These are phyloP conservation scores for Podaxis mareebaensis DNA, from an alignment of 768 basidiomycete species.

Conservation along the genomic window DNA sequence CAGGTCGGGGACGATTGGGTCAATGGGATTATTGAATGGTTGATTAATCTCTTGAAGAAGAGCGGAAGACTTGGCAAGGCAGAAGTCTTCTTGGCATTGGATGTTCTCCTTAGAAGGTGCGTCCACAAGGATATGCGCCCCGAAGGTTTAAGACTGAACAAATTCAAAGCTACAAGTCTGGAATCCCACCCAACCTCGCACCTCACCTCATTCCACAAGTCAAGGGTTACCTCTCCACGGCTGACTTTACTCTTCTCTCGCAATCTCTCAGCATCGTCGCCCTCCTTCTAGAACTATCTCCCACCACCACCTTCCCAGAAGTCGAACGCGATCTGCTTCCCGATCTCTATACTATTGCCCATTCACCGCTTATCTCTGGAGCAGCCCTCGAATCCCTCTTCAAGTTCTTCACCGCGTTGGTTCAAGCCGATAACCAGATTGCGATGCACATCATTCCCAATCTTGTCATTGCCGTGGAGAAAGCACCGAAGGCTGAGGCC, in stretches of 20 bases:
- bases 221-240: constrained; percentile 69
- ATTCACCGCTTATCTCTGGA: constrained; percentile 78
- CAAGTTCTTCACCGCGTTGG: constrained; percentile 79
- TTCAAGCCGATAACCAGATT: constrained; percentile 80
- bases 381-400: constrained; percentile 80
- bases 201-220: constrained; percentile 70
- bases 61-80: constrained; percentile 77
- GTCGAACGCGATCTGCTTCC: constrained; percentile 70
- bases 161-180: constrained; percentile 35
- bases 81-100: constrained; percentile 78
- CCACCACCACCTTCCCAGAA: constrained; percentile 68
- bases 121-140: constrained; percentile 9
- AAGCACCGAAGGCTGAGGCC: constrained; percentile 57
- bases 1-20: constrained; percentile 78
- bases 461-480: constrained; percentile 66
- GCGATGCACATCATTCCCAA: constrained; percentile 81
- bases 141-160: not conserved
- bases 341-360: constrained; percentile 68
- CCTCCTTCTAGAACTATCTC: constrained; percentile 67
- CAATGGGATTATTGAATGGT: constrained; percentile 75
- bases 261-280: constrained; percentile 68
- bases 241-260: constrained; percentile 78
- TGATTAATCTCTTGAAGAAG: constrained; percentile 72
- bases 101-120: constrained; percentile 69
- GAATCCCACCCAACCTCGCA: constrained; percentile 58